Percentiles rank a stretch among this genome's conserved stretches.
These are phyloP conservation scores for Gamarada debralockiae DNA, from an alignment of 495 filamentous ascomycete genomes.

Conservation along the genomic window DNA sequence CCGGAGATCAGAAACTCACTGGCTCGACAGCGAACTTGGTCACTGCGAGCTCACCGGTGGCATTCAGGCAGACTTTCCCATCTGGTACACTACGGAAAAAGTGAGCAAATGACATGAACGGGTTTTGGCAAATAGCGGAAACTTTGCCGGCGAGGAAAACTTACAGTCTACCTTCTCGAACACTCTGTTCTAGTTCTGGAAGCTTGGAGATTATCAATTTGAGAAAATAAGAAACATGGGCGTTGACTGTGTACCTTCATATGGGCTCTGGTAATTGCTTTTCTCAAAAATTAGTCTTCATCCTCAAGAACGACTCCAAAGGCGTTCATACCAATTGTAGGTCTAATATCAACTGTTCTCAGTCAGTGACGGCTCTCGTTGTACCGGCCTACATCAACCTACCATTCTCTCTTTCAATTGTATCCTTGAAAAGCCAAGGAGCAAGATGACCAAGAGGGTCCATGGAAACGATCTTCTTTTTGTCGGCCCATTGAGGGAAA, in stretches of 20 bases:
- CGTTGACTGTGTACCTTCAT: constrained; percentile 59
- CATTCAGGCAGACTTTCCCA: constrained; percentile 85
- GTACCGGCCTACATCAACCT: constrained; percentile 2
- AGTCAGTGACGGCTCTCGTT: not conserved
- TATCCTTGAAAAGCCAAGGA: constrained; percentile 72
- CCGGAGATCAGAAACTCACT: constrained; percentile 29
- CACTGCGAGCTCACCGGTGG: constrained; percentile 79
- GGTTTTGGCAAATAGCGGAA: not conserved
- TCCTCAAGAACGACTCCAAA: not conserved
- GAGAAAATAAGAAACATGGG: not conserved
- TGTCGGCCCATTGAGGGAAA: constrained; percentile 85
- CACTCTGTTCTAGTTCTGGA: constrained; percentile 86
- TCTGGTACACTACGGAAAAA: constrained; percentile 56
- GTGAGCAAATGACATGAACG: no score
- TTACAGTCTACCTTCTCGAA: constrained; percentile 68
- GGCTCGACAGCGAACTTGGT: constrained; percentile 97
- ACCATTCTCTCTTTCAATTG: constrained; percentile 62
- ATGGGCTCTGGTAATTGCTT: constrained; percentile 83
- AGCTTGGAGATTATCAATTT: constrained; percentile 40
- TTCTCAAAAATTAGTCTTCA: not conserved
- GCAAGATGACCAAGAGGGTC: constrained; percentile 90
- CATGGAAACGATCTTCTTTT: constrained; percentile 96
- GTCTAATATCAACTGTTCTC: constrained; percentile 73
- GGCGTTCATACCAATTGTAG: constrained; percentile 64
- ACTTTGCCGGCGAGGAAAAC: constrained; percentile 8